phyloP scores from a whole-genome alignment of 257 asterid species.

The Plantago ovata region DNA sequence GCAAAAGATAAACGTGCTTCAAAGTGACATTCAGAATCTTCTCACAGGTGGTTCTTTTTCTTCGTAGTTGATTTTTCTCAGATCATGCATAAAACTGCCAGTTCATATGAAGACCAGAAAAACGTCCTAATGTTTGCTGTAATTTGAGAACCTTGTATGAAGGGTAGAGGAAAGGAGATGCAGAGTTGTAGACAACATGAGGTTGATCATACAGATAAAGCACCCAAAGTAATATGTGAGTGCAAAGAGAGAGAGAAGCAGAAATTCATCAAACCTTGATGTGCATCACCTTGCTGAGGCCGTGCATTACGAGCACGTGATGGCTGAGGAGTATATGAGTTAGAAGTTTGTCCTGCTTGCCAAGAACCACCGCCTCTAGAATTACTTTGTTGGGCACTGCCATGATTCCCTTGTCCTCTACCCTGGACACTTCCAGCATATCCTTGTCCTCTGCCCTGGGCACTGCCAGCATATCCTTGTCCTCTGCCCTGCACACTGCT shows the following conservation, averaged over 20 bases:
- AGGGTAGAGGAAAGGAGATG: neutral
- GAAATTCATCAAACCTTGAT: conserved; percentile 50
- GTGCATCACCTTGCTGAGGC: conserved; percentile 38
- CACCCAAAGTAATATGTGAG: neutral
- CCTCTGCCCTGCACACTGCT: conserved; percentile 37
- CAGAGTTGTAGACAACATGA: neutral
- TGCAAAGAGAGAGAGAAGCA: conserved; percentile 14
- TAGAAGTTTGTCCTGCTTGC: conserved; percentile 62
- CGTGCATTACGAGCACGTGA: conserved; percentile 43
- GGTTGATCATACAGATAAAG: neutral
- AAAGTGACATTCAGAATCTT: neutral
- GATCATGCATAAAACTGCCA: conserved; percentile 1
- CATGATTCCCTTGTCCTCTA: conserved; percentile 31
- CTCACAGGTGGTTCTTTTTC: neutral
- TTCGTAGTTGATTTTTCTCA: neutral
- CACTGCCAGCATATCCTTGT: conserved; percentile 33
- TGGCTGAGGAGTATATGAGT: conserved; percentile 42
- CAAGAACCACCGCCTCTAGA: conserved; percentile 53
- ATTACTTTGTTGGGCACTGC: conserved; percentile 53
- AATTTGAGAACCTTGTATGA: conserved; percentile 2
- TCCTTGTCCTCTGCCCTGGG: conserved; percentile 3
- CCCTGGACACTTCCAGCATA: neutral
- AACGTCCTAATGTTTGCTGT: neutral
- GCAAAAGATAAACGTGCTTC: too few relatives aligned
- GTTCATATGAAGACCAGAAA: conserved; percentile 4